Percentiles rank a stretch among this genome's conserved stretches.
phyloP scores from a whole-genome alignment of 768 basidiomycete genomes.

The Hypholoma fasciculare region DNA sequence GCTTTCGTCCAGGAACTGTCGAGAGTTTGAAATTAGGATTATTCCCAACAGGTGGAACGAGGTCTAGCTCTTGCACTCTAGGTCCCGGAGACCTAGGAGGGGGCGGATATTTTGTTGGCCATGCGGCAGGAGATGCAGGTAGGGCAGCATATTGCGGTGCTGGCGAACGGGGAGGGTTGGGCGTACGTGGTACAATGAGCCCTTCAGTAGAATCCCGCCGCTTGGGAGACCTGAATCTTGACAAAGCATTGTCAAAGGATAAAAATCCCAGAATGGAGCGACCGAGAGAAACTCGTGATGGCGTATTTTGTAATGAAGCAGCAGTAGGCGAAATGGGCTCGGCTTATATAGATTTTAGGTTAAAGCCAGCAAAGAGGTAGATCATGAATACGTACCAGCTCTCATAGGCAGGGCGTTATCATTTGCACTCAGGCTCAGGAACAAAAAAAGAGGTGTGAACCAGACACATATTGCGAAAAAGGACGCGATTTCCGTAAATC shows the following conservation, averaged over 20 bases:
- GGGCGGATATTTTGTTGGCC: conserved; percentile 30
- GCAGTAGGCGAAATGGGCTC: conserved; percentile 43
- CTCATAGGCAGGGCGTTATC: conserved; percentile 90
- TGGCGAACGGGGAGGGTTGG: conserved; percentile 35
- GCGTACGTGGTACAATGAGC: conserved; percentile 66
- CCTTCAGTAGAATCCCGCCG: conserved; percentile 62
- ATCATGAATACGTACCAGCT: conserved; percentile 36
- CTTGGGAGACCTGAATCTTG: conserved; percentile 42
- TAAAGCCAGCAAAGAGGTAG: neutral
- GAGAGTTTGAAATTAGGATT: conserved; percentile 36
- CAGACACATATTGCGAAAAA: conserved; percentile 88
- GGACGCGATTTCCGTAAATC: conserved; percentile 76
- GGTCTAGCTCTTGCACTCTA: conserved; percentile 33
- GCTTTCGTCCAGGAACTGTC: conserved; percentile 38
- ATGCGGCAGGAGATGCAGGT: conserved; percentile 25
- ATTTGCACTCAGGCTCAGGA: conserved; percentile 94
- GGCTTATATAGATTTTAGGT: conserved; percentile 20
- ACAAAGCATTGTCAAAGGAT: conserved; percentile 35
- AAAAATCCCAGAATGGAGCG: conserved; percentile 61
- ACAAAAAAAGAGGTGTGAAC: conserved; percentile 90
- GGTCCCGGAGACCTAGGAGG: conserved; percentile 40
- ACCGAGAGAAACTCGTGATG: conserved; percentile 59
- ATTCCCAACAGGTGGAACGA: conserved; percentile 21
- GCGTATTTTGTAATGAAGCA: conserved; percentile 22
- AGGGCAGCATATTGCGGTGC: conserved; percentile 18